phyloP scores from a whole-genome alignment of 129 eudicot genomes.

The Artemisia annua region DNA sequence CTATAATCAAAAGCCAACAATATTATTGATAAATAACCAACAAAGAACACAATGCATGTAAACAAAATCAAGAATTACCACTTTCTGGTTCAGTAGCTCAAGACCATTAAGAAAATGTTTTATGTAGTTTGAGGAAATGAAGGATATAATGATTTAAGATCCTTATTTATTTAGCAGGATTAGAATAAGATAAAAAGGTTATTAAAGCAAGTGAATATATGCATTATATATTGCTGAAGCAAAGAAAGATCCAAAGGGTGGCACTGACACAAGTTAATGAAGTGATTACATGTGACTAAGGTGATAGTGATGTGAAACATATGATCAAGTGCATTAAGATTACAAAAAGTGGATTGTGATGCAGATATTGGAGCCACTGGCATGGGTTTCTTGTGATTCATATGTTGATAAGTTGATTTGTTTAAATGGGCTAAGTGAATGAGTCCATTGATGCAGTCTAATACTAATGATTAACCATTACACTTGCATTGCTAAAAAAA shows the following conservation, averaged over 20 bases:
- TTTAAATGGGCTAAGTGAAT: too few relatives aligned
- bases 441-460: too few relatives aligned
- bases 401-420: too few relatives aligned
- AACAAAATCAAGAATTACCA: constrained; percentile 1
- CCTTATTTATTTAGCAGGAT: not conserved
- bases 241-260: constrained; percentile 26
- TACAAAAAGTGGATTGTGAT: constrained; percentile 24
- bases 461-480: too few relatives aligned
- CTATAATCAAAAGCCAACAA: constrained; percentile 10
- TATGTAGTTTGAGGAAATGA: not conserved
- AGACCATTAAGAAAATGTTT: constrained; percentile 13
- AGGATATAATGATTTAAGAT: not conserved
- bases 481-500: too few relatives aligned
- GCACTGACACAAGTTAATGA: not conserved
- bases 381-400: too few relatives aligned
- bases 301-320: not conserved
- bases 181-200: not conserved
- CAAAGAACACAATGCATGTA: constrained; percentile 16
- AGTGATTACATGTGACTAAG: too few relatives aligned
- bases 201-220: constrained; percentile 17
- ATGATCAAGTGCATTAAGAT: constrained; percentile 1
- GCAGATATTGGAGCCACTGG: constrained; percentile 7
- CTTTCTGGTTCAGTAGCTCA: constrained; percentile 18
- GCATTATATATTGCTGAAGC: constrained; percentile 32
- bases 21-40: constrained; percentile 1